Evolutionary conservation across 2,329 filamentous ascomycete species (phyloP), one percentile per base, ranked within the genome.

Genomic region (Harringtonia lauricola): DNA sequence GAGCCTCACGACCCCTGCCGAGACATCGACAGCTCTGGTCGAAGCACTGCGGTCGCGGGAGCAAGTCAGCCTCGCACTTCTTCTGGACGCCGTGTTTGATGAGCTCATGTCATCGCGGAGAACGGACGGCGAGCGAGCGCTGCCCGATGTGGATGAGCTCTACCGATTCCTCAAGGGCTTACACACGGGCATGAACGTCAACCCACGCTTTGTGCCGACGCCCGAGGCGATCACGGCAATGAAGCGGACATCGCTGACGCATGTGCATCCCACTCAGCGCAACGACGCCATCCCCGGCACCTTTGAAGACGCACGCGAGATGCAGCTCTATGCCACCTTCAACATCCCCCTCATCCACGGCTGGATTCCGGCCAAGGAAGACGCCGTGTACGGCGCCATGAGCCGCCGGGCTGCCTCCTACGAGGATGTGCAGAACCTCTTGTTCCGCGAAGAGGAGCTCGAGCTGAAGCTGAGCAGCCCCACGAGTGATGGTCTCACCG

Each of bases 121-220:
- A 41, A 80, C 76, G 1, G 75, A 76, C 39, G 62, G 66, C 3
- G 76, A 81, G 29, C 72, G 72, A 2, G 67, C 78, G 15, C 64
- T 96, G 21, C 90, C 90, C 0, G 92, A 96, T 58, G 83, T 96
- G 10, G 76, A 81, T 30, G 89, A 95, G 47, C 70, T 98, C 2
- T 94, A 95, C 59, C 72, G 74, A 8, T 98, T 98, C 56, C 68
- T 98, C 2, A 77, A 92, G 45, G 85, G 86, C 36, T 67, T 98
- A 3, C 87, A 95, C 54, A 96, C 89, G 0, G 92, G 92, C 31
- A 95, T 98, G 86, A 98, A 96, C 55, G 90, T 96, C 45, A 98
- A 98, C 51, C 92, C 92, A 3, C 79, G 84, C 18, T 92, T 95
- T 50, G 72, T 94, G 8, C 73, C 86, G 2, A 71, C 67, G 0